Evolutionary conservation across 2,329 filamentous ascomycete species (phyloP).

Genomic region (Didymella exigua): DNA sequence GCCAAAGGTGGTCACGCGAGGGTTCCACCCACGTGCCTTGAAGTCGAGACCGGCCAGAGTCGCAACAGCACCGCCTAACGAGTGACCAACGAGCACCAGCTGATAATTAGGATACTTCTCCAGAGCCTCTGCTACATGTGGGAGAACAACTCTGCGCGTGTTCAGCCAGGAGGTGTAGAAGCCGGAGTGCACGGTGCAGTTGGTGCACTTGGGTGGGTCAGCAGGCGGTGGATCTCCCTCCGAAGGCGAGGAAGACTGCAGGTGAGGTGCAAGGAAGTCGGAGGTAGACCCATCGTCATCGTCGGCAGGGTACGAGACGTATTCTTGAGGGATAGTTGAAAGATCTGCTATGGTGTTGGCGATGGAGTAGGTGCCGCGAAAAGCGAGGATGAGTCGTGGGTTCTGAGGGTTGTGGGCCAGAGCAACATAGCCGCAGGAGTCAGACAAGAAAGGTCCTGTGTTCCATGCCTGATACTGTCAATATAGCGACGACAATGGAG

Average conservation of each 20-base stretch:
- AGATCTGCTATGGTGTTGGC: slow-evolving; percentile 90
- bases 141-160: slow-evolving; percentile 72
- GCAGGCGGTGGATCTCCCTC: slow-evolving; percentile 32
- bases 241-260: slow-evolving; percentile 13
- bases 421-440: slow-evolving; percentile 92
- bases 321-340: slow-evolving; percentile 86
- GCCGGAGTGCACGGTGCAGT: slow-evolving; percentile 91
- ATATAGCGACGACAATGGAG: slow-evolving; percentile 4
- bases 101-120: slow-evolving; percentile 71
- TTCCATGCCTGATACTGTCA: slow-evolving; percentile 71
- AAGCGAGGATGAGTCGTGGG: slow-evolving; percentile 79
- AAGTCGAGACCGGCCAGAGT: slow-evolving; percentile 85
- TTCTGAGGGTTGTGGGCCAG: slow-evolving; percentile 71
- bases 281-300: slow-evolving; percentile 49
- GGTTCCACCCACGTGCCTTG: slow-evolving; percentile 73
- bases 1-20: slow-evolving; percentile 87
- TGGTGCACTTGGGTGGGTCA: slow-evolving; percentile 66
- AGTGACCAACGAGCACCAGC: slow-evolving; percentile 85
- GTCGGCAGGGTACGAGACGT: slow-evolving; percentile 78
- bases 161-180: slow-evolving; percentile 86
- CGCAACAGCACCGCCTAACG: slow-evolving; percentile 89
- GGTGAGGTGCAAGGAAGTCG: slow-evolving; percentile 30
- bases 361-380: slow-evolving; percentile 92
- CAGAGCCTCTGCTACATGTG: slow-evolving; percentile 65
- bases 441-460: slow-evolving; percentile 82